Percentiles rank a stretch among this genome's conserved stretches.
Conservation (phyloP, 2,329 filamentous ascomycete species). For the Fonsecaea pugnacius region DNA sequence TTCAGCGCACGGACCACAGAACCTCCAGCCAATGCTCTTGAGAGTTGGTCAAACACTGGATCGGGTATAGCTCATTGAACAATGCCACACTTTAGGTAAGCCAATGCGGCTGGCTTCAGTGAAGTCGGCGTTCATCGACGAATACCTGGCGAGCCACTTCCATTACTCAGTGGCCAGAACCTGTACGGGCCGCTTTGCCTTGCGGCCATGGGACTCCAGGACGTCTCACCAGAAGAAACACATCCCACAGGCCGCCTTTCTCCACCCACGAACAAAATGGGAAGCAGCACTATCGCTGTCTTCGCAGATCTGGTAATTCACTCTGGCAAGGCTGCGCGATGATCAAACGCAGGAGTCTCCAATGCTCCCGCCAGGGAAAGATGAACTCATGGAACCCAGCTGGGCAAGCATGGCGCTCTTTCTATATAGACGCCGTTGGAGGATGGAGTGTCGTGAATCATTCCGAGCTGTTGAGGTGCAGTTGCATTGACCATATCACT, state of each 20-base stretch:
- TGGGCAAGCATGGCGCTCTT: neutral
- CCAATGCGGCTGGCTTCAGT: neutral
- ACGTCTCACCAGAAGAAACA: neutral
- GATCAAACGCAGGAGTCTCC: neutral
- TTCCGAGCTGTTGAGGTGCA: neutral
- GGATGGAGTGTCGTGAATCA: neutral
- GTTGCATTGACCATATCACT: neutral
- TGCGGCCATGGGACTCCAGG: neutral
- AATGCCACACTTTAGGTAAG: conserved; percentile 12
- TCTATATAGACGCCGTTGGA: conserved; percentile 3
- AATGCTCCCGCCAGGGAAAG: neutral
- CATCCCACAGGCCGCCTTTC: neutral
- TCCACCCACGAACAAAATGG: conserved; percentile 6
- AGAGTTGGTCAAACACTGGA: conserved; percentile 14
- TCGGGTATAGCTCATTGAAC: neutral
- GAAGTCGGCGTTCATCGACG: neutral
- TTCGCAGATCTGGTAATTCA: conserved; percentile 3
- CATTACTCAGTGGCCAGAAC: neutral
- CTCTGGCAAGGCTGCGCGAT: neutral
- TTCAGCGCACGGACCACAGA: neutral
- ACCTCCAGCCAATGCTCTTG: neutral
- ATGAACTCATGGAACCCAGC: conserved; percentile 6
- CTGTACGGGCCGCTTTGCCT: neutral
- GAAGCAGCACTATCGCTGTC: neutral
- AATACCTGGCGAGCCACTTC: neutral